phyloP scores from a whole-genome alignment of 208 protist genomes.

The Tritrichomonas foetus region DNA sequence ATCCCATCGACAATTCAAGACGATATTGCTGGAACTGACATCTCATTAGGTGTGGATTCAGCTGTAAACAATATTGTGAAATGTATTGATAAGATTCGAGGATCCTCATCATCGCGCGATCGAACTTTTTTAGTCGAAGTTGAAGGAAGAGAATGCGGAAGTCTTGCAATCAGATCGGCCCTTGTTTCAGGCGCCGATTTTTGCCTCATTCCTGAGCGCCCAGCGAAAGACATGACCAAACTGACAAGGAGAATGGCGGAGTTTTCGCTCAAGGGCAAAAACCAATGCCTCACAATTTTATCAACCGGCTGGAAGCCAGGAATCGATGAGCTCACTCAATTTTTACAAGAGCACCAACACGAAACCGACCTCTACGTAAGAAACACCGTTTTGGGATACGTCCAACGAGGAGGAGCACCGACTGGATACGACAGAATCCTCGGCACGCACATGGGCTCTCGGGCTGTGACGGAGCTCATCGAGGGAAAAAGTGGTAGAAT shows the following conservation, averaged over 20 bases:
- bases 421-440: background rate
- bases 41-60: background rate
- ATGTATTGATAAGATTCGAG: background rate
- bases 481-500: background rate
- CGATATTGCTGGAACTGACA: background rate
- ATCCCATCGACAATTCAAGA: slow-evolving; percentile 19
- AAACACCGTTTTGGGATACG: background rate
- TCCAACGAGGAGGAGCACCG: background rate
- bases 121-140: background rate
- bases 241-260: background rate
- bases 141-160: background rate
- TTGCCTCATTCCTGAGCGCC: background rate
- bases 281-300: background rate
- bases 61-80: background rate
- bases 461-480: background rate
- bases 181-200: background rate
- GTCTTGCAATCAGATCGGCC: background rate
- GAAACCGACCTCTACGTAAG: background rate
- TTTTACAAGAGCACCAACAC: background rate
- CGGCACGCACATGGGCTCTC: background rate
- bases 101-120: background rate
- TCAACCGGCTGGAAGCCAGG: background rate
- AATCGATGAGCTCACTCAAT: background rate
- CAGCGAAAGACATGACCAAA: background rate
- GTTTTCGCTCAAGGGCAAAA: background rate